Evolutionary conservation across 2,329 filamentous ascomycete species (phyloP), one percentile per base, ranked within the genome.

Genomic region (Bipolaris sorokiniana): DNA sequence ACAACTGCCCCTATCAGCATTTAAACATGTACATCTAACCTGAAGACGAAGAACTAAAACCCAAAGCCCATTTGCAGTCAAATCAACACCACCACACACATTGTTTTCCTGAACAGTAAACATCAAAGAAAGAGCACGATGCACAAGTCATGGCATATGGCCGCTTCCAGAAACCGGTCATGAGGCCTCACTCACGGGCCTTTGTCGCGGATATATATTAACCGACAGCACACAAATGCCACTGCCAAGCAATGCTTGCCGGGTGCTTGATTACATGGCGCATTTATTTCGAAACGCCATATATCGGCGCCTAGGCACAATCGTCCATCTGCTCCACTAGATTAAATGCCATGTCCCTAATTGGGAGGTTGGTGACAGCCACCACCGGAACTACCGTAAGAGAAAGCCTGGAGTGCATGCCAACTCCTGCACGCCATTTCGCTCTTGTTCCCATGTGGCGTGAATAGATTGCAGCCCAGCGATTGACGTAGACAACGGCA

Each of bases 121-220:
- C 13, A 22, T 33, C 41, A 34, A 11, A 33, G 5, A 15, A 48
- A 18, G 18, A 23, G 20, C 18, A 31, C 10, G 37, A 20, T 42
- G 13, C 34, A 31, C 13, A 23, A n/a, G 11, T 16, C 20, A 50
- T 33, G 11, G 36, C 20, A 36, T n/a, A 42, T 20, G 9, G 34
- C 54, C 53, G 44, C 37, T 46, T 59, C 51, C 59, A 48, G 36
- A 34, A 44, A 53, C 36, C 36, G 34, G 54, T 61, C 56, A 56
- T 56, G 50, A 48, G 51, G 45, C 49, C 52, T n/a, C 13, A 9
- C 22, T 54, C 49, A 52, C 62, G 59, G 62, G 50, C 56, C 49
- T 59, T 33, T 23, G 46, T 51, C 45, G 52, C 57, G 48, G 48
- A 48, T 20, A 42, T 61, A 63, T 58, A 65, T 63, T 63, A 65